Percentiles rank a stretch among this genome's conserved stretches.
Conservation (phyloP, 2,329 filamentous ascomycete species). For the Pseudogymnoascus sp. region DNA sequence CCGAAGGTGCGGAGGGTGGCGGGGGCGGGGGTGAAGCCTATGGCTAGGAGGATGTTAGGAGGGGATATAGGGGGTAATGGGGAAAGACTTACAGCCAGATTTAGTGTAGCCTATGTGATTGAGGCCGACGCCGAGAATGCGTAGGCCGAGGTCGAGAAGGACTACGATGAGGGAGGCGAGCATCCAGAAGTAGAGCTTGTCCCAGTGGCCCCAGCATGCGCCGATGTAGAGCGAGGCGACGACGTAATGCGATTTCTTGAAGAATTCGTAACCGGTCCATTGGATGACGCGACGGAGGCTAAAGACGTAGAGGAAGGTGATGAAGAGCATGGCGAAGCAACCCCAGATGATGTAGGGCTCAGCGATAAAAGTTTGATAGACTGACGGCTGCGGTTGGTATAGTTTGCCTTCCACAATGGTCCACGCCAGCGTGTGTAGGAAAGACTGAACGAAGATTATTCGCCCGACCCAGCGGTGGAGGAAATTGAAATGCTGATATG, state of each 20-base stretch:
- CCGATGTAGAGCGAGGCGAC: conserved; percentile 67
- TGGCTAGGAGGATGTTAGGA: conserved; percentile 21
- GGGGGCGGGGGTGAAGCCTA: conserved; percentile 46
- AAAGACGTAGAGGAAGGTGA: conserved; percentile 52
- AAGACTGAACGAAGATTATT: conserved; percentile 59
- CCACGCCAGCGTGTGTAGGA: conserved; percentile 65
- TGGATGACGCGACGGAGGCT: conserved; percentile 52
- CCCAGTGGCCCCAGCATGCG: conserved; percentile 69
- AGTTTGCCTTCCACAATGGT: conserved; percentile 55
- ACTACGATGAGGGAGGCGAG: conserved; percentile 57
- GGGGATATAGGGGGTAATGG: neutral
- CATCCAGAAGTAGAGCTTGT: conserved; percentile 58
- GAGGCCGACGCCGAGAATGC: conserved; percentile 48
- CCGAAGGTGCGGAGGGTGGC: conserved; percentile 45
- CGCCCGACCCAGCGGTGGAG: conserved; percentile 69
- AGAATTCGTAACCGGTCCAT: conserved; percentile 67
- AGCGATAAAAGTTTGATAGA: conserved; percentile 47
- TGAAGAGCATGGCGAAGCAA: conserved; percentile 55
- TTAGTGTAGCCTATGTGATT: conserved; percentile 50
- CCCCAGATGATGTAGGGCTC: conserved; percentile 68
- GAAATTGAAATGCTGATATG: conserved; percentile 71
- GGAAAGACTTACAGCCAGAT: conserved; percentile 24
- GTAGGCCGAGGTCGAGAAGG: conserved; percentile 52
- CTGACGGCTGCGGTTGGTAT: conserved; percentile 62
- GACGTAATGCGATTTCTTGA: conserved; percentile 65